Evolutionary conservation across 1,139 yeast genomes (phyloP), one percentile per base, ranked within the genome.

Genomic region (Candida tetrigidarum): DNA sequence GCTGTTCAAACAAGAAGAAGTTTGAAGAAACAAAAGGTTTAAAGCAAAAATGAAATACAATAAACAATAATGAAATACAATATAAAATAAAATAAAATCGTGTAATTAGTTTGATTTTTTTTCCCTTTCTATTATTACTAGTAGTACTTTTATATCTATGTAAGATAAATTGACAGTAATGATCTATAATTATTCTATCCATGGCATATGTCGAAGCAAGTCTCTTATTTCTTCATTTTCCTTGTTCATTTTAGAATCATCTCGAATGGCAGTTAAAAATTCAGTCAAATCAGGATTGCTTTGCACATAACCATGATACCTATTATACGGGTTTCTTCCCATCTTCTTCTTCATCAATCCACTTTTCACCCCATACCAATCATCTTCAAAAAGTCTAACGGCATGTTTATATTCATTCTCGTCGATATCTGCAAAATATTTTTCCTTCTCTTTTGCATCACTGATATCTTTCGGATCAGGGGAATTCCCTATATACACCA

Each of bases 1-100:
- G 95, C 96, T 47, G 93, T 92, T 29, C 81, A 82, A 64, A 76
- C 77, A 47, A 85, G 96, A 76, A 84, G 97, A 74, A 63, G 51
- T 36, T 59, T 64, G 47, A 56, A 56, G 52, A 50, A 51, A 23
- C 43, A 50, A 43, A 48, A 47, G 28, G 39, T 25, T 29, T 42
- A 41, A 37, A 28, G 14, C 22, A 39, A 45, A n/a, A n/a, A n/a
- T n/a, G n/a, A n/a, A n/a, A n/a, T n/a, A n/a, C n/a, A n/a, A n/a
- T n/a, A n/a, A n/a, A n/a, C n/a, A n/a, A n/a, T n/a, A n/a, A n/a
- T n/a, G n/a, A n/a, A 34, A 34, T 40, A 22, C 16, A 26, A 22
- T 28, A 28, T 12, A 28, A 28, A n/a, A n/a, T n/a, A n/a, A n/a
- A n/a, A n/a, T n/a, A n/a, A 28, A 28, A 15, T 28, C 32, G 32